These are phyloP conservation scores for Euphrasia arctica DNA, from an alignment of 305 asterid genomes.

Conservation along the genomic window DNA sequence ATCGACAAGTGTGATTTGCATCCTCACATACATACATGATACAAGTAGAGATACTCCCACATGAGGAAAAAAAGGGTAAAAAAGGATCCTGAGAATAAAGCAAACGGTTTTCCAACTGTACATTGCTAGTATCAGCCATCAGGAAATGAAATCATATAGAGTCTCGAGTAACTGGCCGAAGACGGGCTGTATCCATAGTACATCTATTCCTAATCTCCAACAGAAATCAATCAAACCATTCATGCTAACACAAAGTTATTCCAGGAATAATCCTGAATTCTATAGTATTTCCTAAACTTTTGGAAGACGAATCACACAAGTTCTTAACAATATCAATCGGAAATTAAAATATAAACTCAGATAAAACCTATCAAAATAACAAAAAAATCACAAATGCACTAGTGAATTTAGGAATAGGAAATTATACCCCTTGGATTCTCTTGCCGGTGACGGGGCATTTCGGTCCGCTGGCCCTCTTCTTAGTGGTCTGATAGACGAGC, in stretches of 20 bases:
- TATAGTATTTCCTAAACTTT: not conserved
- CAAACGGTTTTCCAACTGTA: too few species aligned
- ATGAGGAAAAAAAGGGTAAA: too few species aligned
- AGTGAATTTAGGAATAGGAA: constrained; percentile 9
- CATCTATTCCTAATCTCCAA: too few species aligned
- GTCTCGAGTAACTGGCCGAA: too few species aligned
- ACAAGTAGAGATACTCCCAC: too few species aligned
- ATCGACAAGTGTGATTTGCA: not conserved
- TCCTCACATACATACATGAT: too few species aligned
- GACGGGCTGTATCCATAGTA: too few species aligned
- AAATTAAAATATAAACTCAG: not conserved
- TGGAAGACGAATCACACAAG: not conserved
- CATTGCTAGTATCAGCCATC: too few species aligned
- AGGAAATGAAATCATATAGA: too few species aligned
- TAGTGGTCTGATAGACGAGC: constrained; percentile 71
- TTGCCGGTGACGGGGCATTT: constrained; percentile 90
- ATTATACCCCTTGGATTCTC: constrained; percentile 86
- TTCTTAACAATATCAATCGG: not conserved
- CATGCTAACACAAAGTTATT: not conserved
- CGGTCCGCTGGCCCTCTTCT: constrained; percentile 91
- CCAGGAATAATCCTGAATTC: too few species aligned
- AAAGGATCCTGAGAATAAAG: too few species aligned
- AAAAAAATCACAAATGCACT: not conserved
- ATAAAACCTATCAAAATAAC: not conserved
- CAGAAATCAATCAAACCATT: too few species aligned